A percentile compares a stretch with the other conserved stretches of the same genome.
Conservation (phyloP, 345 rosid genomes). For the Eucalyptus caleyi region DNA sequence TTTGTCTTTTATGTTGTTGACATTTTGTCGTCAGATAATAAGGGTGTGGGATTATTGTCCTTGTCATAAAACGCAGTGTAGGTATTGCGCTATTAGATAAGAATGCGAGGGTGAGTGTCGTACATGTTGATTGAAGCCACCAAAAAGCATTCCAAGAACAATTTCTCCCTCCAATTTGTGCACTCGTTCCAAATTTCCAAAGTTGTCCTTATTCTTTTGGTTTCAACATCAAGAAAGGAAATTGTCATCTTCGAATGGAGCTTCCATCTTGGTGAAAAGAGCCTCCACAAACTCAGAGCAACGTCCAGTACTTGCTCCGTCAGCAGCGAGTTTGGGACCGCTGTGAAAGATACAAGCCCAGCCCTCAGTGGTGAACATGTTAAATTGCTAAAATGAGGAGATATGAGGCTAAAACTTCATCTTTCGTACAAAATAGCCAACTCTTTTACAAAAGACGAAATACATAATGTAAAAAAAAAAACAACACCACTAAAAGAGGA, state of each 20-base stretch:
- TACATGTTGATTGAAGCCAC: not conserved
- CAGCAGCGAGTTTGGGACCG: not conserved
- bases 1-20: not conserved
- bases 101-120: not conserved
- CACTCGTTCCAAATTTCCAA: not conserved
- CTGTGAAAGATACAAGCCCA: not conserved
- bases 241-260: not conserved
- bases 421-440: too few species aligned
- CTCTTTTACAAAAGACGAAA: too few species aligned
- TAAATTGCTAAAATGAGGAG: too few species aligned
- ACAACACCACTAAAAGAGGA: too few species aligned
- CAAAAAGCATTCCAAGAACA: too few species aligned
- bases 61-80: not conserved
- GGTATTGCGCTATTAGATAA: not conserved
- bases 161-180: not conserved
- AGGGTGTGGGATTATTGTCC: not conserved
- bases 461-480: too few species aligned
- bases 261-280: constrained; percentile 7
- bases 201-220: not conserved
- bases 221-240: not conserved
- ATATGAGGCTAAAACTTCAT: too few species aligned
- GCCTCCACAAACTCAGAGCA: not conserved
- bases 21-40: not conserved
- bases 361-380: constrained; percentile 3
- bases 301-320: constrained; percentile 5